A percentile compares a stretch with the other conserved stretches of the same genome.
Evolutionary conservation across 1,284 basidiomycete species (phyloP).

Genomic region (Afroboletus lepidellus): DNA sequence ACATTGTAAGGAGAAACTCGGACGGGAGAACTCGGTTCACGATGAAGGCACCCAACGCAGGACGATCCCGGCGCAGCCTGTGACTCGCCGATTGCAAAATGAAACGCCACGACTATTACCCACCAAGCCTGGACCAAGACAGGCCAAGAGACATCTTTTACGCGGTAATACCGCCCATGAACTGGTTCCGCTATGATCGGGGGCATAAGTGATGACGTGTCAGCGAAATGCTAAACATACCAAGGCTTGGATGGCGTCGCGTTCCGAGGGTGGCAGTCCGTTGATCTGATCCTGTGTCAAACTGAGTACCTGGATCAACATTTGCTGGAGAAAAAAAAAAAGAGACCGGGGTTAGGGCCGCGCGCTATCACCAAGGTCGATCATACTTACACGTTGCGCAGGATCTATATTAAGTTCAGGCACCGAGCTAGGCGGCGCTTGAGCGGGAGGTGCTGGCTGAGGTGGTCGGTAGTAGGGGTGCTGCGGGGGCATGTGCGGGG

Average conservation of each 20-base stretch:
- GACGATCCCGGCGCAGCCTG: background rate
- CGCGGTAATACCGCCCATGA: conserved; percentile 42
- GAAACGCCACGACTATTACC: background rate
- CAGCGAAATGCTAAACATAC: conserved; percentile 43
- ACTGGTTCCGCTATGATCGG: conserved; percentile 44
- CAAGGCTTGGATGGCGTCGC: conserved; percentile 82
- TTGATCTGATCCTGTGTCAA: conserved; percentile 88
- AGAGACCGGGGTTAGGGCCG: background rate
- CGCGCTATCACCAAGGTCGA: background rate
- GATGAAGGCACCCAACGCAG: background rate
- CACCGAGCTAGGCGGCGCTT: conserved; percentile 27
- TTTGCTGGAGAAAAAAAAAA: conserved; percentile 47
- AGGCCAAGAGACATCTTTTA: background rate
- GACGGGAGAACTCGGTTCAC: background rate
- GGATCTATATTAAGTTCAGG: conserved; percentile 37
- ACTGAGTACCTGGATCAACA: conserved; percentile 84
- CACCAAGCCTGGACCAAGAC: background rate
- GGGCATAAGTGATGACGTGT: background rate
- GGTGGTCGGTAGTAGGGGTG: conserved; percentile 47
- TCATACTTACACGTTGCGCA: conserved; percentile 30
- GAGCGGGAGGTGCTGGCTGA: conserved; percentile 30
- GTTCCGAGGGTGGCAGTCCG: conserved; percentile 78
- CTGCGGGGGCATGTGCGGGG: conserved; percentile 42
- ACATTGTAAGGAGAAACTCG: conserved; percentile 5
- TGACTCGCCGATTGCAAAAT: background rate